Percentiles rank a stretch among this genome's conserved stretches.
These are phyloP conservation scores for Curvularia lunata DNA, from an alignment of 2,329 filamentous ascomycete species.

Conservation along the genomic window DNA sequence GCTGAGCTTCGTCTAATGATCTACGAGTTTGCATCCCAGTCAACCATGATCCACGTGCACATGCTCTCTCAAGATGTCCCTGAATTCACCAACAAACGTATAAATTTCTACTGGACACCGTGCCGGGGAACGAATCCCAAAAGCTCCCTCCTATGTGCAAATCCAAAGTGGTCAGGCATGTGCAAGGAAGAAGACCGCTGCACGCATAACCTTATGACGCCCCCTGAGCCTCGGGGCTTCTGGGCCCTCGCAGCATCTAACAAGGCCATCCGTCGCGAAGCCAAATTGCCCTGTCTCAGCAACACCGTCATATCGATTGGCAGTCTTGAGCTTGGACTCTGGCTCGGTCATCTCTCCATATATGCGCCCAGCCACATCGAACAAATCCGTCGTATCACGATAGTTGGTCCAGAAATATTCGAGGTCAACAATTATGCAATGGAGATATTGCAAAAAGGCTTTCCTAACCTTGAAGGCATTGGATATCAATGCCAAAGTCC, in stretches of 20 bases:
- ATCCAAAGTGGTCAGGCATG: slow-evolving; percentile 33
- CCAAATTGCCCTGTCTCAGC: not conserved
- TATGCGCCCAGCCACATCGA: not conserved
- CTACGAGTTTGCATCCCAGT: not conserved
- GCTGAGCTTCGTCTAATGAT: not conserved
- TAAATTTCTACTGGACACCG: not conserved
- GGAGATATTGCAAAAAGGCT: not conserved
- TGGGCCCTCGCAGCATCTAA: not conserved
- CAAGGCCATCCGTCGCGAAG: not conserved
- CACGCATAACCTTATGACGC: not conserved
- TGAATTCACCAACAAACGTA: not conserved
- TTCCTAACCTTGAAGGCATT: not conserved
- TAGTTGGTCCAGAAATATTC: not conserved
- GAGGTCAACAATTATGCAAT: not conserved
- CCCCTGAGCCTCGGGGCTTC: not conserved
- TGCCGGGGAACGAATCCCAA: slow-evolving; percentile 18
- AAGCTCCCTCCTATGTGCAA: slow-evolving; percentile 26
- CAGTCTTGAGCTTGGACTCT: not conserved
- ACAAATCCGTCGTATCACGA: not conserved
- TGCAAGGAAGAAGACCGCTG: not conserved
- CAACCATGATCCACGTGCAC: not conserved
- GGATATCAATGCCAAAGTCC: not conserved
- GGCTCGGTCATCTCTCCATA: not conserved
- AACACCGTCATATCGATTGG: not conserved
- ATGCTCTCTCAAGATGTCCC: not conserved